Conservation (phyloP, 1,139 yeast species). For the Candida tunisiensis region DNA sequence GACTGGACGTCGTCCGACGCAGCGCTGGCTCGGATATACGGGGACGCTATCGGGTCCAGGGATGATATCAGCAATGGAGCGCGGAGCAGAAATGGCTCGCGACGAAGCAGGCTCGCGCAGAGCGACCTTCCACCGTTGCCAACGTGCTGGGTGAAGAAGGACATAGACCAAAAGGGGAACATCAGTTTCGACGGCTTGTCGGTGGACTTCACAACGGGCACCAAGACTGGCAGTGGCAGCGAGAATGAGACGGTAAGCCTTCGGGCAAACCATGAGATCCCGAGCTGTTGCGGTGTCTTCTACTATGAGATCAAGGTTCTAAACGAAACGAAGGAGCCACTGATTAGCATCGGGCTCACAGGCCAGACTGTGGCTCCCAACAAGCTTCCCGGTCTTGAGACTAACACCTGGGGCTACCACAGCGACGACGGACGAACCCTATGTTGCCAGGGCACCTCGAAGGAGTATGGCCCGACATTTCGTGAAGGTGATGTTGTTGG, state of each 20-base stretch:
- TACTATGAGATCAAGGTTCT: conserved; percentile 37
- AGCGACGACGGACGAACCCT: conserved; percentile 39
- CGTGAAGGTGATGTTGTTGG: conserved; percentile 57
- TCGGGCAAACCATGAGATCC: conserved; percentile 27
- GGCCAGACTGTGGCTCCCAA: conserved; percentile 12
- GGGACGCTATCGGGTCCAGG: no score
- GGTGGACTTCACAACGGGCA: conserved; percentile 5
- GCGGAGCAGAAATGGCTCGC: no score
- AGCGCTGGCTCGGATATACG: no score
- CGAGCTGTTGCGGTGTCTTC: conserved; percentile 31
- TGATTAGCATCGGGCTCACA: conserved; percentile 20
- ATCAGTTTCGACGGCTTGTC: conserved; percentile 4
- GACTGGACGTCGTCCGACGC: no score
- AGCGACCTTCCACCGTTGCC: conserved; percentile 12
- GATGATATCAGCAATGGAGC: no score
- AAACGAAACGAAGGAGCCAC: conserved; percentile 7
- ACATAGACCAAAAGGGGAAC: conserved; percentile 4
- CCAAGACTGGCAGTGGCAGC: background rate
- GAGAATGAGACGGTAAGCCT: conserved; percentile 8
- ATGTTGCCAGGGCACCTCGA: conserved; percentile 25
- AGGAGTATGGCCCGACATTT: conserved; percentile 29
- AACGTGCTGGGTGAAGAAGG: conserved; percentile 8
- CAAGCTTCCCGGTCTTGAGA: conserved; percentile 29
- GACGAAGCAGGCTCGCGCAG: no score
- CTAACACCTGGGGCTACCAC: conserved; percentile 37